These are phyloP conservation scores for Fusarium multiceps DNA, from an alignment of 2,329 filamentous ascomycete species.

Conservation along the genomic window DNA sequence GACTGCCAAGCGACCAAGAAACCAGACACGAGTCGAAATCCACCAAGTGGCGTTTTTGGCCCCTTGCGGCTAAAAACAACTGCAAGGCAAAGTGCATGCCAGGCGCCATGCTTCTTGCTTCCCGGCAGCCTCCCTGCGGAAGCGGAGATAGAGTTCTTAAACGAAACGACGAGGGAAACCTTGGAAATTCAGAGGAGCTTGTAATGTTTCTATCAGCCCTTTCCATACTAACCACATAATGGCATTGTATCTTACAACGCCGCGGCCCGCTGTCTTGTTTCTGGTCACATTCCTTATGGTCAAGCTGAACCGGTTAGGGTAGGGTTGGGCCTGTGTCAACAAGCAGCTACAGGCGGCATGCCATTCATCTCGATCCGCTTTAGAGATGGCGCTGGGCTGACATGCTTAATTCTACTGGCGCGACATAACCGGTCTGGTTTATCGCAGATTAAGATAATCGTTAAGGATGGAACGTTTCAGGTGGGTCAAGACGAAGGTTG, in stretches of 20 bases:
- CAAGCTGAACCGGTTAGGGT: neutral
- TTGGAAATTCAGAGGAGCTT: neutral
- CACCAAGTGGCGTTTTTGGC: neutral
- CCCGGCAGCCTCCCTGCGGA: neutral
- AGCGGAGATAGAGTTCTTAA: neutral
- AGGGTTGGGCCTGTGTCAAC: neutral
- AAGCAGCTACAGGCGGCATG: neutral
- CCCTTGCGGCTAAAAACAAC: neutral
- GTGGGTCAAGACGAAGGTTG: neutral
- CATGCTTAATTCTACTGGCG: neutral
- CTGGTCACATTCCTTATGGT: neutral
- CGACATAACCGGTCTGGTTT: neutral
- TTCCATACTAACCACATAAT: neutral
- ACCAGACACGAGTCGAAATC: neutral
- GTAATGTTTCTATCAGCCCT: neutral
- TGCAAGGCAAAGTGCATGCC: constrained; percentile 1
- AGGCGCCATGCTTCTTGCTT: neutral
- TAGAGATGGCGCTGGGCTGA: neutral
- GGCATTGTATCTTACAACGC: neutral
- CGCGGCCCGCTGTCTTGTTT: neutral
- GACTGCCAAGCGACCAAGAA: neutral
- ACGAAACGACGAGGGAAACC: neutral
- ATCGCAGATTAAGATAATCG: neutral
- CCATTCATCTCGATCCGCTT: neutral
- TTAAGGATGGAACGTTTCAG: neutral